These are phyloP conservation scores for Psilocybe sp. DNA, from an alignment of 768 basidiomycete species.

Conservation along the genomic window DNA sequence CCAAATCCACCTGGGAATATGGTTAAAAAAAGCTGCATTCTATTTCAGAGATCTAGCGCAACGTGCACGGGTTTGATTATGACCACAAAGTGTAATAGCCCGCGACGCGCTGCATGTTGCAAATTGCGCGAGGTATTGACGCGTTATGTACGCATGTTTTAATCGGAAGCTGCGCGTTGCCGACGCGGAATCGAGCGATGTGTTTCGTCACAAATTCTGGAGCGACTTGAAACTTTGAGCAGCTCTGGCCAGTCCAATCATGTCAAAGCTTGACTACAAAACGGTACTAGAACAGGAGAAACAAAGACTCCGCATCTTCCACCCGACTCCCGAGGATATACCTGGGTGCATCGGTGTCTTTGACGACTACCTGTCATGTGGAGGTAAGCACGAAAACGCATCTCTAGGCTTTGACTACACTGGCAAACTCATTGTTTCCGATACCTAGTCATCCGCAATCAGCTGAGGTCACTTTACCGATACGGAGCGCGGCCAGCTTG, in stretches of 20 bases:
- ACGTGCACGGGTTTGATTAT: no score
- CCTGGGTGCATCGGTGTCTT: slow-evolving; percentile 79
- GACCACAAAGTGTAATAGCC: no score
- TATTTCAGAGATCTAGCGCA: no score
- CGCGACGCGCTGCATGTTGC: no score
- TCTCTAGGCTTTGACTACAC: slow-evolving; percentile 10
- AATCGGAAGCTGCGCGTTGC: no score
- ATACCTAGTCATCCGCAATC: slow-evolving; percentile 65
- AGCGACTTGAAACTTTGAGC: not conserved
- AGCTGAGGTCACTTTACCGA: slow-evolving; percentile 84
- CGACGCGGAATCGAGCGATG: no score
- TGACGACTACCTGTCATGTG: slow-evolving; percentile 70
- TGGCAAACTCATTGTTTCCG: not conserved
- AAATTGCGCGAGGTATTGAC: no score
- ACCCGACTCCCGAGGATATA: slow-evolving; percentile 77
- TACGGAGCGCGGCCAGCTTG: slow-evolving; percentile 76
- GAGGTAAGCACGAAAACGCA: slow-evolving; percentile 39
- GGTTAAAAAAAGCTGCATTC: no score
- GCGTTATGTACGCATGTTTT: no score
- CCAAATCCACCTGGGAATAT: no score
- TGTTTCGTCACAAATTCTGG: no score
- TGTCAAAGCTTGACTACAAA: slow-evolving; percentile 47
- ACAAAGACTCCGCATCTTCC: slow-evolving; percentile 55
- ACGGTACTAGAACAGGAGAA: slow-evolving; percentile 66
- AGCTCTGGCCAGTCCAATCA: slow-evolving; percentile 10